Percentiles rank a stretch among this genome's conserved stretches.
Evolutionary conservation across 2,329 filamentous ascomycete genomes (phyloP).

Genomic region (Aspergillus sp.): DNA sequence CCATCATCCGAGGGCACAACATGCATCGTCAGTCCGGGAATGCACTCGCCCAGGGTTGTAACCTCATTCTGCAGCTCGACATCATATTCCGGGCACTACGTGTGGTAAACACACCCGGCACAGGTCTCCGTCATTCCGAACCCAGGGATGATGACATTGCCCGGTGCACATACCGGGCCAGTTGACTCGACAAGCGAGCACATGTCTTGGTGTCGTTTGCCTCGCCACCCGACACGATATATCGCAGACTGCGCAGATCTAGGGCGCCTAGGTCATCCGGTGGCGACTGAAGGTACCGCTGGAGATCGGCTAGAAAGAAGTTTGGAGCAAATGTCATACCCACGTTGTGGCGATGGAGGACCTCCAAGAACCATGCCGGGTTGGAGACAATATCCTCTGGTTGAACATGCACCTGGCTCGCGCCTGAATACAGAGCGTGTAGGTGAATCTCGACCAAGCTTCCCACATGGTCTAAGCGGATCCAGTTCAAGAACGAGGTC

Average conservation of each 20-base stretch:
- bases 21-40: background rate
- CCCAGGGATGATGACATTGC: constrained; percentile 35
- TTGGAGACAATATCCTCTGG: constrained; percentile 17
- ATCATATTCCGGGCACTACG: constrained; percentile 42
- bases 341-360: constrained; percentile 37
- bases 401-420: constrained; percentile 20
- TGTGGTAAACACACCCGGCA: constrained; percentile 47
- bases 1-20: too few relatives aligned
- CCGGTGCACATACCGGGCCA: constrained; percentile 31
- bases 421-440: constrained; percentile 36
- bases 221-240: constrained; percentile 44
- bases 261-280: constrained; percentile 52
- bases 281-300: constrained; percentile 65
- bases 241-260: constrained; percentile 2
- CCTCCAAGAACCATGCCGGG: constrained; percentile 41
- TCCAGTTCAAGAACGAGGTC: constrained; percentile 51
- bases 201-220: constrained; percentile 36
- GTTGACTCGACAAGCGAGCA: constrained; percentile 33
- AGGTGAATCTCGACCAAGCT: constrained; percentile 53
- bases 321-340: constrained; percentile 25
- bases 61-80: background rate
- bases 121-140: constrained; percentile 49
- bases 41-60: background rate
- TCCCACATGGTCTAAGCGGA: constrained; percentile 55
- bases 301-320: constrained; percentile 36